Evolutionary conservation across 2,329 filamentous ascomycete species (phyloP).

Genomic region (Colletotrichum salicis): DNA sequence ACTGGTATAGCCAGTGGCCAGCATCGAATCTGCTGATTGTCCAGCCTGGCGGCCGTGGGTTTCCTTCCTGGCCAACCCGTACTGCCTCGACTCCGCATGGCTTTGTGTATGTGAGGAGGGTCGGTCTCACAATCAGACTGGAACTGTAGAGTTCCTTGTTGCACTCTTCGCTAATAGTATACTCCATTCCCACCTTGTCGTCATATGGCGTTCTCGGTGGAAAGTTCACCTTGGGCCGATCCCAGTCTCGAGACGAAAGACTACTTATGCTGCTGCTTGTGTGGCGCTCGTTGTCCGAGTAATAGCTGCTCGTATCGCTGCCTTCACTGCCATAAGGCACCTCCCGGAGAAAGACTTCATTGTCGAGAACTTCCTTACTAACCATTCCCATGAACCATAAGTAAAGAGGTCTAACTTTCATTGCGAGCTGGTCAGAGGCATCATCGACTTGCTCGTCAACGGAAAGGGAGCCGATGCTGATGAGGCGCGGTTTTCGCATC

Average conservation of each 20-base stretch:
- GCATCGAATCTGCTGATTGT: not conserved
- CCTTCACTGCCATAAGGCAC: not conserved
- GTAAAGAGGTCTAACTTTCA: not conserved
- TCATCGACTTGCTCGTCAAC: not conserved
- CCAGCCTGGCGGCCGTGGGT: not conserved
- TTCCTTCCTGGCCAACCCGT: not conserved
- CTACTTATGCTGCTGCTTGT: not conserved
- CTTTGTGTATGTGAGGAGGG: not conserved
- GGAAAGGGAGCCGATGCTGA: constrained; percentile 4
- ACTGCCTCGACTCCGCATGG: constrained; percentile 4
- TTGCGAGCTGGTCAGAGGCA: not conserved
- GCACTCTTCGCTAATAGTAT: not conserved
- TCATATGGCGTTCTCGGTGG: not conserved
- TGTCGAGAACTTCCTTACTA: not conserved
- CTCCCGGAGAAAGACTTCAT: not conserved
- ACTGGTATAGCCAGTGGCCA: not conserved
- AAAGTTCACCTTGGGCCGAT: not conserved
- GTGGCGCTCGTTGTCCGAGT: not conserved
- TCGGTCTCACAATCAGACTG: constrained; percentile 6
- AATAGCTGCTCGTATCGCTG: not conserved
- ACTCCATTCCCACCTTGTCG: not conserved
- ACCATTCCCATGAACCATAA: not conserved
- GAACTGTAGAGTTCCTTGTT: constrained; percentile 2
- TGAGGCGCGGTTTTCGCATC: not conserved
- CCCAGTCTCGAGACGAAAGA: not conserved